Evolutionary conservation across 2,329 filamentous ascomycete genomes (phyloP).

Genomic region (Trichoderma brevicompactum): DNA sequence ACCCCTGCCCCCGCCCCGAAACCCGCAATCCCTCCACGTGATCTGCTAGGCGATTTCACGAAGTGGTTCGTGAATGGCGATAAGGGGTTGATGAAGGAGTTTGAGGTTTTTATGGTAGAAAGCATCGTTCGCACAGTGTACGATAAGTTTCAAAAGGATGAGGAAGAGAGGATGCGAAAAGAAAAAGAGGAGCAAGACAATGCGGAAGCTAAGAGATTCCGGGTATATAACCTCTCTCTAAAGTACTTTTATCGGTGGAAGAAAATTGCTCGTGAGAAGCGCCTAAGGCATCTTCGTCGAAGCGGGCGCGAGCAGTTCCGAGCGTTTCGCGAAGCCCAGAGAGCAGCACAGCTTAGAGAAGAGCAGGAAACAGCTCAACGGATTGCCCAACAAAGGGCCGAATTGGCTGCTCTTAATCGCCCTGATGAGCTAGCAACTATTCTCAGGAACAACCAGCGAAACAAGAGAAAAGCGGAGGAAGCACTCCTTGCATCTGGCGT

Average conservation of each 20-base stretch:
- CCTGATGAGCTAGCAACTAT: conserved; percentile 44
- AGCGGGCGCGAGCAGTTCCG: conserved; percentile 57
- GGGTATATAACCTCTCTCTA: conserved; percentile 54
- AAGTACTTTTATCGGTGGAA: conserved; percentile 64
- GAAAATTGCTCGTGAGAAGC: conserved; percentile 52
- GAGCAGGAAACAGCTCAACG: conserved; percentile 43
- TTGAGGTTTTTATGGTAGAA: conserved; percentile 52
- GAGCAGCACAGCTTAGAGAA: conserved; percentile 40
- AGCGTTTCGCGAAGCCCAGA: conserved; percentile 49
- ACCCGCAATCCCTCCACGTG: conserved; percentile 37
- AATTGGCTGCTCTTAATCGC: conserved; percentile 39
- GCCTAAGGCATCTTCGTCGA: conserved; percentile 55
- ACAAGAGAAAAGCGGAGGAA: conserved; percentile 41
- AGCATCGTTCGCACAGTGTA: conserved; percentile 51
- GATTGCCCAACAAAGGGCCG: conserved; percentile 36
- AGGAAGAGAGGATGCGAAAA: conserved; percentile 47
- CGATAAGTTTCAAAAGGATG: conserved; percentile 46
- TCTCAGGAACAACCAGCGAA: conserved; percentile 40
- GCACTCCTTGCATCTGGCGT: conserved; percentile 50
- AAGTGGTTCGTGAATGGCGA: conserved; percentile 61
- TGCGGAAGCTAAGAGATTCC: conserved; percentile 54
- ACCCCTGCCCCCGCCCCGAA: conserved; percentile 29
- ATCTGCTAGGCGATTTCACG: conserved; percentile 55
- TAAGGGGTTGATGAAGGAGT: conserved; percentile 56
- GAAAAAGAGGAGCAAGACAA: conserved; percentile 55